Percentiles rank a stretch among this genome's conserved stretches.
These are phyloP conservation scores for Tricholoma terreum DNA, from an alignment of 768 basidiomycete genomes.

Conservation along the genomic window DNA sequence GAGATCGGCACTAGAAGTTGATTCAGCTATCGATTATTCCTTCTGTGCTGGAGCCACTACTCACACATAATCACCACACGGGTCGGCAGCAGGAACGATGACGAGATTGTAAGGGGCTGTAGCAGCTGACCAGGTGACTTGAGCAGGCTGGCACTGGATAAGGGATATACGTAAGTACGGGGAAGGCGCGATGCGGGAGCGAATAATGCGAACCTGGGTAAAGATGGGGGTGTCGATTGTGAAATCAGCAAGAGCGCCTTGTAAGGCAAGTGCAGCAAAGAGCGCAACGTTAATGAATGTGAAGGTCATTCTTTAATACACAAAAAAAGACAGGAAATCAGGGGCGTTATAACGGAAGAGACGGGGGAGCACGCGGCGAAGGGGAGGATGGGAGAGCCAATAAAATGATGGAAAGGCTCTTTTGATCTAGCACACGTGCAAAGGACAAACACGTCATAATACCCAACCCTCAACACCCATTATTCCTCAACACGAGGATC, in stretches of 20 bases:
- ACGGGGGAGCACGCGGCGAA: constrained; percentile 24
- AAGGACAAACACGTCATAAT: neutral
- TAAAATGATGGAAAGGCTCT: too few species aligned
- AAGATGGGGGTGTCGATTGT: constrained; percentile 49
- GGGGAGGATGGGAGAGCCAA: constrained; percentile 7
- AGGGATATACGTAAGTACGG: constrained; percentile 6
- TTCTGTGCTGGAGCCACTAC: constrained; percentile 20
- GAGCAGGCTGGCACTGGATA: constrained; percentile 48
- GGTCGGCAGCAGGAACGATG: constrained; percentile 47
- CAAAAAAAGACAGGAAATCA: constrained; percentile 24
- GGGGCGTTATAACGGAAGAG: constrained; percentile 27
- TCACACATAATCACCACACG: constrained; percentile 61
- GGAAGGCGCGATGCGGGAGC: neutral
- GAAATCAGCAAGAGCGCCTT: constrained; percentile 52
- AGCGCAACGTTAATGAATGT: constrained; percentile 75
- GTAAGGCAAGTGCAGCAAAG: constrained; percentile 55
- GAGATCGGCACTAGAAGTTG: constrained; percentile 49
- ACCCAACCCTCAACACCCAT: neutral
- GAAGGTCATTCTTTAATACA: constrained; percentile 63
- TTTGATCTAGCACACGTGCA: too few species aligned
- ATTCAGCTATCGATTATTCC: constrained; percentile 2
- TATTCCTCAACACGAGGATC: neutral
- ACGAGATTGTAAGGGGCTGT: constrained; percentile 56
- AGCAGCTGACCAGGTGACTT: constrained; percentile 50
- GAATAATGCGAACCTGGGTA: constrained; percentile 48